Evolutionary conservation across 2,329 filamentous ascomycete genomes (phyloP).

Genomic region (Xylariaceae sp.): DNA sequence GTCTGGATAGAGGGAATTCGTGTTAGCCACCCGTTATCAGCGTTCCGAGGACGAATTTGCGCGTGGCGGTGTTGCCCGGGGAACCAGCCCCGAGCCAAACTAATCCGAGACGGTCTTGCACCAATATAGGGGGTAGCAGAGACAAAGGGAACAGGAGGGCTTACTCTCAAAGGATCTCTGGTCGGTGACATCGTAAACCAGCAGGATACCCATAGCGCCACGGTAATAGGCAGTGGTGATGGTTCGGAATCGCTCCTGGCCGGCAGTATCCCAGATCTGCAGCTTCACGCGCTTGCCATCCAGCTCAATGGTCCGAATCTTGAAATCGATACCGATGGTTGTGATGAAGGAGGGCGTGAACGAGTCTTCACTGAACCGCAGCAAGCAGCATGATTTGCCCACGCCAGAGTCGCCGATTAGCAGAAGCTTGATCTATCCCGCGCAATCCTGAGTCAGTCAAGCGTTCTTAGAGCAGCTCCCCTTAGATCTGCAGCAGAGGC

Average conservation of each 20-base stretch:
- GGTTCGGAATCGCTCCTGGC: conserved; percentile 95
- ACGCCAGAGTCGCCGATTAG: conserved; percentile 96
- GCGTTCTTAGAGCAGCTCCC: neutral
- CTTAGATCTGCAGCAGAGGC: neutral
- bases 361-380: conserved; percentile 95
- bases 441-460: conserved; percentile 17
- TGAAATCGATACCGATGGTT: conserved; percentile 99
- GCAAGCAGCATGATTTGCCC: conserved; percentile 92
- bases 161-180: conserved; percentile 91
- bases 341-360: conserved; percentile 98
- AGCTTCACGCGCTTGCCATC: conserved; percentile 98
- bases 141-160: neutral
- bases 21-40: conserved; percentile 3
- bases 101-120: neutral
- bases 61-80: neutral
- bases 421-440: conserved; percentile 81
- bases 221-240: conserved; percentile 99
- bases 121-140: neutral
- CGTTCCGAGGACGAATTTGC: neutral
- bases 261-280: conserved; percentile 99
- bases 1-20: conserved; percentile 50
- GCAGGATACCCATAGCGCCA: conserved; percentile 94
- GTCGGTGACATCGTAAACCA: conserved; percentile 98
- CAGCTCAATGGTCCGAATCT: conserved; percentile 97
- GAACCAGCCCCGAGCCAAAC: neutral